Evolutionary conservation across 2,329 filamentous ascomycete genomes (phyloP).

Genomic region (Ophiostoma novo-ulmi): DNA sequence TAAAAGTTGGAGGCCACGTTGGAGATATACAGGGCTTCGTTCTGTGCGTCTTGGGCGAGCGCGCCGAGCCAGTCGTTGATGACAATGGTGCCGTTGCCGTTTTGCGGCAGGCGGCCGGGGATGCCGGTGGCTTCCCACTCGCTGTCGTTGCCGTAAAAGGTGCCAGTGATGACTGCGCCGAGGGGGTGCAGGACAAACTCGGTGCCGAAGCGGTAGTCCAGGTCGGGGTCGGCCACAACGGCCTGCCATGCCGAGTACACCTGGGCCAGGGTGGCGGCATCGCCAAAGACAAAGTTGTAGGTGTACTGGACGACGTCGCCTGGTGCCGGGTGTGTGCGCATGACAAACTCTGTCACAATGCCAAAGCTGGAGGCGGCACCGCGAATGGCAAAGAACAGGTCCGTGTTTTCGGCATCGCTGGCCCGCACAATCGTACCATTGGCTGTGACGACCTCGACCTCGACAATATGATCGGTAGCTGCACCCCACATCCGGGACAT

Average conservation of each 20-base stretch:
- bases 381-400: slow-evolving; percentile 52
- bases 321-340: slow-evolving; percentile 53
- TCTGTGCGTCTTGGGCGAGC: slow-evolving; percentile 49
- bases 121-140: slow-evolving; percentile 53
- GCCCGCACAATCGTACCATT: slow-evolving; percentile 48
- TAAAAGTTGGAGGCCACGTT: slow-evolving; percentile 50
- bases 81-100: slow-evolving; percentile 40
- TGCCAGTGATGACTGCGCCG: slow-evolving; percentile 53
- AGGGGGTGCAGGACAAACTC: slow-evolving; percentile 51
- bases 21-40: slow-evolving; percentile 44
- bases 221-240: slow-evolving; percentile 47
- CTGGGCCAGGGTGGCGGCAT: slow-evolving; percentile 43
- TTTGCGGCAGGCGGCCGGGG: slow-evolving; percentile 41
- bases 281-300: slow-evolving; percentile 49
- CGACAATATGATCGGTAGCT: slow-evolving; percentile 50
- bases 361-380: slow-evolving; percentile 55
- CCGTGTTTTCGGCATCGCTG: slow-evolving; percentile 44
- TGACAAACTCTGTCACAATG: slow-evolving; percentile 52
- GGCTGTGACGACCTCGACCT: slow-evolving; percentile 53
- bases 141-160: slow-evolving; percentile 54
- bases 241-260: slow-evolving; percentile 55
- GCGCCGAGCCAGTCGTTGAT: slow-evolving; percentile 59
- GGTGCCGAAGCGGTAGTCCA: slow-evolving; percentile 55
- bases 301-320: slow-evolving; percentile 54
- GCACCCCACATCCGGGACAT: slow-evolving; percentile 56